Percentiles rank a stretch among this genome's conserved stretches.
Evolutionary conservation across 2,329 filamentous ascomycete genomes (phyloP).

Genomic region (Arthrobotrys pseudoclavata): DNA sequence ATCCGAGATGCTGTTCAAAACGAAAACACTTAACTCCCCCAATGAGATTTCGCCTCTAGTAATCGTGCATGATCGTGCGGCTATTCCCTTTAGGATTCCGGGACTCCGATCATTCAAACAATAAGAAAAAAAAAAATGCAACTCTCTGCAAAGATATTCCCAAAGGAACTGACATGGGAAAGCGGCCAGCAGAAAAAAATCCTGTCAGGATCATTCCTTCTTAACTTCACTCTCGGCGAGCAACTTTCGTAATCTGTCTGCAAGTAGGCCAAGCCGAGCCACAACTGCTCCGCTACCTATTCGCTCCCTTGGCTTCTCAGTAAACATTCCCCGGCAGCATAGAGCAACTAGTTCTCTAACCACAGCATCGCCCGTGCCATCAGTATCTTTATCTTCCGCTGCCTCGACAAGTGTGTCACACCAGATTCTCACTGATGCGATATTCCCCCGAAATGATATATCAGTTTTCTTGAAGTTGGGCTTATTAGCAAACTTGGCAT

Average conservation of each 20-base stretch:
- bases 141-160: not conserved
- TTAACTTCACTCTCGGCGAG: conserved; percentile 35
- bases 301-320: conserved; percentile 45
- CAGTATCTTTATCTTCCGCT: conserved; percentile 54
- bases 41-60: conserved; percentile 8
- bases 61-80: conserved; percentile 8
- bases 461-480: conserved; percentile 34
- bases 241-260: conserved; percentile 49
- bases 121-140: conserved; percentile 7
- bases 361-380: conserved; percentile 52
- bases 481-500: conserved; percentile 18
- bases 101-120: conserved; percentile 6
- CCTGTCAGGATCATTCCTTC: not conserved
- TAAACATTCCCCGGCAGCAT: conserved; percentile 57
- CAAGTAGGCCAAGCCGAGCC: conserved; percentile 44
- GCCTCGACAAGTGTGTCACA: conserved; percentile 52
- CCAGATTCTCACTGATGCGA: conserved; percentile 43
- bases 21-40: conserved; percentile 3
- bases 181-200: not conserved
- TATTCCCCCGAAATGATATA: conserved; percentile 51
- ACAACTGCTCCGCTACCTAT: conserved; percentile 54
- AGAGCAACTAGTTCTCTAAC: conserved; percentile 48
- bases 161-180: not conserved
- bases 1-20: conserved; percentile 11
- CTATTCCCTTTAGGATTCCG: not conserved